Evolutionary conservation across 2,329 filamentous ascomycete species (phyloP), one percentile per base, ranked within the genome.

Genomic region (Diplodia seriata): DNA sequence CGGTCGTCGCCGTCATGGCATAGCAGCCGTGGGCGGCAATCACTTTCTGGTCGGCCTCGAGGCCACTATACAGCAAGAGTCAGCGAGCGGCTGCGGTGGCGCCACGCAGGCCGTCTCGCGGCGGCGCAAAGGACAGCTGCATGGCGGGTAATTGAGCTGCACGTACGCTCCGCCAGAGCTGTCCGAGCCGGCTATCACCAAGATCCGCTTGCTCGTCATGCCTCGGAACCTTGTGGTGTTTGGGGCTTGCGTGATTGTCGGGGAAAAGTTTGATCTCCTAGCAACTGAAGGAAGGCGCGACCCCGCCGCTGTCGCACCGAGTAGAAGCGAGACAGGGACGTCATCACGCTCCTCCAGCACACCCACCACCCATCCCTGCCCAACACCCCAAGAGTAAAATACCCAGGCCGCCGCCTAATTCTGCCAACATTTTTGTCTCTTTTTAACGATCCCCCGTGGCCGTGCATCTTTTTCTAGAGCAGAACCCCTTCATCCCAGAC

Each of bases 41-140:
- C 70, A 97, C 93, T 78, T 97, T 97, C 76, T 98, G 94, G 77
- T 98, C 94, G 49, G 94, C 95, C 79, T 99, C 94, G 40, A 99
- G 87, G 63, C 94, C 95, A 67, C 94, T 97, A 74, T 64, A 36
- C 8, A 51, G 36, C 40, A 36, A 68, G 26, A 64, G 33, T 69
- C 36, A 63, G 26, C 26, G 67, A 38, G 31, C 54, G n/a, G 61
- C 29, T 26, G 53, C 31, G 23, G 40, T 63, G 31, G 53, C 20
- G 51, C 63, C 64, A 36, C 36, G 20, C 68, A 62, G 56, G 51
- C 20, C 38, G 11, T 20, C 23, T 12, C 26, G 26, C 38, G 14
- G 29, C 40, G 26, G 23, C 8, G 20, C 26, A 15, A 15, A 11
- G 31, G 31, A 33, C 6, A n/a, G 11, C 18, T 20, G 29, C 40